Evolutionary conservation across 129 eudicot species (phyloP), one percentile per base, ranked within the genome.

Genomic region (Lonicera japonica): DNA sequence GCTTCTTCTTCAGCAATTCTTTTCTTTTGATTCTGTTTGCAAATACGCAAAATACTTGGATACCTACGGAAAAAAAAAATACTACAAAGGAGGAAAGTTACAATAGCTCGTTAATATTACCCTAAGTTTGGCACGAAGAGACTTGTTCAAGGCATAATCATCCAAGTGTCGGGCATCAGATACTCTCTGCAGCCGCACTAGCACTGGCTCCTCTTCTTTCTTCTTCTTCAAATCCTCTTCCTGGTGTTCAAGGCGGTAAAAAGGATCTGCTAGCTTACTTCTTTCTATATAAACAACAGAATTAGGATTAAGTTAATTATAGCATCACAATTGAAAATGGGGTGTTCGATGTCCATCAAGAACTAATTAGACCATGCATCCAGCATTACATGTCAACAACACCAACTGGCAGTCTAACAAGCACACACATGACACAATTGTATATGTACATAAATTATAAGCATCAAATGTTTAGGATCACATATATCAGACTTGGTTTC

Each of bases 1-100:
- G 75, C 79, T 72, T 90, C 97, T 77, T 90, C 97, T 65, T 86
- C 94, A 14, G 90, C 87, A 39, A 90, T 94, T 78, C 97, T 70
- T 61, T 86, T 90, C 87, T 81, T 90, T 73, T 90, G 95, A 67
- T 40, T 45, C 95, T 82, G 72, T 11, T 21, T 21, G 8, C 11
- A 20, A 23, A 48, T 51, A 10, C 56, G 21, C 8, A 53, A 41
- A 13, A 22, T 15, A 38, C 29, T 24, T 43, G 25, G 34, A 25
- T 8, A 15, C 19, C 4, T n/a, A n/a, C n/a, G 21, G 24, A 64
- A 24, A 21, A 54, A 9, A 20, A 36, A 39, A 68, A 6, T 16
- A 24, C 21, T 25, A 29, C 36, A 29, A 29, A 43, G 50, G 50
- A 43, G 50, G 16, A 43, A 11, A 43, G 50, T 43, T 43, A 43